These are phyloP conservation scores for Cladorrhinum sp. DNA, from an alignment of 2,329 filamentous ascomycete genomes.

Conservation along the genomic window DNA sequence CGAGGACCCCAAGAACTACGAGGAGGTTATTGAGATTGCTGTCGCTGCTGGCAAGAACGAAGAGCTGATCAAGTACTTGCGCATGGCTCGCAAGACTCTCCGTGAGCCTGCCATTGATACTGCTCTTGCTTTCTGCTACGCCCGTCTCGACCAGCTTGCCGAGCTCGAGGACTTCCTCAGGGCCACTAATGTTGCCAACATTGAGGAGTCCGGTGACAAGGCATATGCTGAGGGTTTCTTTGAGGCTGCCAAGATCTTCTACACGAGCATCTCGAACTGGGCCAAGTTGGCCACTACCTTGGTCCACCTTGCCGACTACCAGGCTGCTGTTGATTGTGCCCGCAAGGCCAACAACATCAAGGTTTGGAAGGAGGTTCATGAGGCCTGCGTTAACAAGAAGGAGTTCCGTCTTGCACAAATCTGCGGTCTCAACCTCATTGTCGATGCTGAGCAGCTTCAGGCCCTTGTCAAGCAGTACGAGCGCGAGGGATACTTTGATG, in stretches of 20 bases:
- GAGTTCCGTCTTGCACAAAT: constrained; percentile 99
- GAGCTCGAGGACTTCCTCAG: constrained; percentile 97
- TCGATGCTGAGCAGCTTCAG: constrained; percentile 92
- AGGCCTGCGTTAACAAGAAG: constrained; percentile 94
- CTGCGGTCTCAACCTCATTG: constrained; percentile 95
- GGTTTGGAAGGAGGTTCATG: constrained; percentile 98
- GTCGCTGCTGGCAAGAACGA: constrained; percentile 96
- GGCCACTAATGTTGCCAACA: constrained; percentile 87
- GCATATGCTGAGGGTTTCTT: constrained; percentile 92
- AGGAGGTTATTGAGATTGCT: constrained; percentile 93
- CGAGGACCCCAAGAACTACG: constrained; percentile 86
- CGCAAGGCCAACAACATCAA: constrained; percentile 99
- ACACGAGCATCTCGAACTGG: constrained; percentile 98
- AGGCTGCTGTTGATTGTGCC: constrained; percentile 94
- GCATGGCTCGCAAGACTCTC: constrained; percentile 95
- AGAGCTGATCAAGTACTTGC: constrained; percentile 91
- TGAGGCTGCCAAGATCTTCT: constrained; percentile 98
- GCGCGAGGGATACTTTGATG: constrained; percentile 94
- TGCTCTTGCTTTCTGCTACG: constrained; percentile 87
- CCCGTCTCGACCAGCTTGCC: constrained; percentile 82
- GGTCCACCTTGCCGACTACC: constrained; percentile 95
- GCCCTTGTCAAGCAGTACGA: constrained; percentile 96
- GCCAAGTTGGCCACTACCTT: constrained; percentile 96
- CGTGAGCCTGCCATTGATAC: constrained; percentile 94
- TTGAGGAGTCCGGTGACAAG: constrained; percentile 97